Percentiles rank a stretch among this genome's conserved stretches.
These are phyloP conservation scores for Hura crepitans DNA, from an alignment of 441 rosid genomes.

Conservation along the genomic window DNA sequence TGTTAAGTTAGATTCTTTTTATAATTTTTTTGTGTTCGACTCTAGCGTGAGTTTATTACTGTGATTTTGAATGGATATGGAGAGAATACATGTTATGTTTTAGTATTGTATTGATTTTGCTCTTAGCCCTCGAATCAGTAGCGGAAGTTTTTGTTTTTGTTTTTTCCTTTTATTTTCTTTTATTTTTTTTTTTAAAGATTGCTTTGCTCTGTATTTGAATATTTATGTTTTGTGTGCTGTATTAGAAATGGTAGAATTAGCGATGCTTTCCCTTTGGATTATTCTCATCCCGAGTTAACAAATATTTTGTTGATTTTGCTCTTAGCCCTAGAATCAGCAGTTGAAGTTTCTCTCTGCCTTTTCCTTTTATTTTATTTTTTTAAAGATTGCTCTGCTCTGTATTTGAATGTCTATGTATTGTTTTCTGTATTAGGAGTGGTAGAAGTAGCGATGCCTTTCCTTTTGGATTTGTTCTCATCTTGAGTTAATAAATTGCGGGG, in stretches of 20 bases:
- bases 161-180: background rate
- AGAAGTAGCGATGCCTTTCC: background rate
- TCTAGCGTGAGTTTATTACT: no score
- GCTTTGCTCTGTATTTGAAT: background rate
- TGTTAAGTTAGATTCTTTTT: background rate
- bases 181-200: background rate
- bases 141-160: background rate
- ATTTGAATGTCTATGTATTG: background rate
- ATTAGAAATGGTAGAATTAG: background rate
- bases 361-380: no score
- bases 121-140: background rate
- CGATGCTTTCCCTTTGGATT: background rate
- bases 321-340: background rate
- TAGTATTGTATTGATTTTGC: background rate
- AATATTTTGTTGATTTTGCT: background rate
- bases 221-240: background rate
- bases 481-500: background rate
- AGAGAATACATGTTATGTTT: no score
- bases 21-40: background rate
- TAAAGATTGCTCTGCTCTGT: background rate
- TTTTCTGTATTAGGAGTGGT: background rate
- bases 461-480: background rate
- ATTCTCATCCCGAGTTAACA: background rate
- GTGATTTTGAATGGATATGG: background rate
- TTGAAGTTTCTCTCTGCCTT: background rate